Evolutionary conservation across 129 eudicot genomes (phyloP).

Genomic region (Lonicera japonica): DNA sequence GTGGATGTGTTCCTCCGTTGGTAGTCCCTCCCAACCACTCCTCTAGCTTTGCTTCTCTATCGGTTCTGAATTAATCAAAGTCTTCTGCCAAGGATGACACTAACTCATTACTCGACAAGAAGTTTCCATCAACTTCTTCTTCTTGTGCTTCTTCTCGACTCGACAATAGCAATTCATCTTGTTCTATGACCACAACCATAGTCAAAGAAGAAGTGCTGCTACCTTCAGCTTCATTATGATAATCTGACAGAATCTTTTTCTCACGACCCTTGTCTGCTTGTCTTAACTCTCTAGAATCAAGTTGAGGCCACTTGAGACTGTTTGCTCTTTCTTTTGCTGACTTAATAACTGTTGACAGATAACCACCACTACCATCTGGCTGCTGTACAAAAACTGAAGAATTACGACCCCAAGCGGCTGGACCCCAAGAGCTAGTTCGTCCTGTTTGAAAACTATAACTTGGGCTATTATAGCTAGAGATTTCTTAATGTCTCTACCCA

Average conservation of each 20-base stretch:
- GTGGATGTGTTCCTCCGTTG: conserved; percentile 1
- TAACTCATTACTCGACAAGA: conserved; percentile 11
- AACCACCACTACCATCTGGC: conserved; percentile 29
- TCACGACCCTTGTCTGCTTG: conserved; percentile 19
- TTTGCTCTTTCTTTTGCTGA: conserved; percentile 51
- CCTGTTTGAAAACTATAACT: conserved; percentile 40
- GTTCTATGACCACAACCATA: conserved; percentile 9
- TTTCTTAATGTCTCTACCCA: conserved; percentile 60
- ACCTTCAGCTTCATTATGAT: conserved; percentile 3
- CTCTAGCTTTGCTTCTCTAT: conserved; percentile 72
- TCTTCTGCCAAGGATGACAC: conserved; percentile 27
- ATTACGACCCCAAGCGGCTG: conserved; percentile 52
- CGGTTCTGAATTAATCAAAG: conserved; percentile 62
- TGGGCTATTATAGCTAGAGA: conserved; percentile 51
- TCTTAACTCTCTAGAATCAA: conserved; percentile 20
- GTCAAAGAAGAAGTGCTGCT: conserved; percentile 15
- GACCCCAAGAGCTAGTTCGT: conserved; percentile 58
- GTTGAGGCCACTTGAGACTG: conserved; percentile 42
- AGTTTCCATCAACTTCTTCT: conserved; percentile 16
- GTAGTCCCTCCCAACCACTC: conserved; percentile 56
- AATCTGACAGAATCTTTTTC: neutral
- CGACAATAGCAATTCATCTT: conserved; percentile 35
- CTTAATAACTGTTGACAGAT: conserved; percentile 49
- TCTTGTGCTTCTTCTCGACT: conserved; percentile 32
- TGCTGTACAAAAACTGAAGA: conserved; percentile 16